phyloP scores from a whole-genome alignment of 768 basidiomycete species.

The Lactarius vividus region DNA sequence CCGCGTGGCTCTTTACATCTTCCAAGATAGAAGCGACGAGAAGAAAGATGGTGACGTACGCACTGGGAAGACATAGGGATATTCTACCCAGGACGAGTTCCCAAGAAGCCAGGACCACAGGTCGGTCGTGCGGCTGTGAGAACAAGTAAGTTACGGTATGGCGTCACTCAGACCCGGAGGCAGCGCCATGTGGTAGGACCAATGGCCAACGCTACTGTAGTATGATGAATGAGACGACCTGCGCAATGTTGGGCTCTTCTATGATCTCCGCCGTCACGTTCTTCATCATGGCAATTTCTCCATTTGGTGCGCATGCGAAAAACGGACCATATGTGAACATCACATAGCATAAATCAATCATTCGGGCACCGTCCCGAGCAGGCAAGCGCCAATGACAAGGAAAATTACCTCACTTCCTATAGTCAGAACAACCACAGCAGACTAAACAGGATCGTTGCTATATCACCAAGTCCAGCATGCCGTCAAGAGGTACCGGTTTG shows the following conservation, averaged over 20 bases:
- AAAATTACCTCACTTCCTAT: neutral
- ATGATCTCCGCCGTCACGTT: conserved; percentile 34
- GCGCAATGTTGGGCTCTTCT: conserved; percentile 39
- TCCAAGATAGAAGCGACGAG: conserved; percentile 32
- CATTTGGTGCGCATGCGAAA: conserved; percentile 38
- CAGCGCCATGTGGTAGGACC: conserved; percentile 35
- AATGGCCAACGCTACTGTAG: conserved; percentile 35
- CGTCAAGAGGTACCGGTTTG: neutral
- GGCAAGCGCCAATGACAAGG: neutral
- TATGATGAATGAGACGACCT: conserved; percentile 35
- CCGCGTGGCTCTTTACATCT: conserved; percentile 32
- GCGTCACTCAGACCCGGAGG: neutral
- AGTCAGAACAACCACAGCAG: neutral
- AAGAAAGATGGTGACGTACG: conserved; percentile 32
- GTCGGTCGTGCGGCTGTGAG: conserved; percentile 34
- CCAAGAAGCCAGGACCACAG: conserved; percentile 29
- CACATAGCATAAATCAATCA: neutral
- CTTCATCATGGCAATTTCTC: conserved; percentile 36
- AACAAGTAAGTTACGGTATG: conserved; percentile 34
- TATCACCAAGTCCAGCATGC: neutral
- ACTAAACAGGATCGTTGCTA: neutral
- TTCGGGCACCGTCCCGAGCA: neutral
- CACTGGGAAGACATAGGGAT: conserved; percentile 41
- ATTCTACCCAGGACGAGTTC: conserved; percentile 33
- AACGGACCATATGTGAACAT: neutral